phyloP scores from a whole-genome alignment of 768 basidiomycete species.

The Scleroderma citrinum region DNA sequence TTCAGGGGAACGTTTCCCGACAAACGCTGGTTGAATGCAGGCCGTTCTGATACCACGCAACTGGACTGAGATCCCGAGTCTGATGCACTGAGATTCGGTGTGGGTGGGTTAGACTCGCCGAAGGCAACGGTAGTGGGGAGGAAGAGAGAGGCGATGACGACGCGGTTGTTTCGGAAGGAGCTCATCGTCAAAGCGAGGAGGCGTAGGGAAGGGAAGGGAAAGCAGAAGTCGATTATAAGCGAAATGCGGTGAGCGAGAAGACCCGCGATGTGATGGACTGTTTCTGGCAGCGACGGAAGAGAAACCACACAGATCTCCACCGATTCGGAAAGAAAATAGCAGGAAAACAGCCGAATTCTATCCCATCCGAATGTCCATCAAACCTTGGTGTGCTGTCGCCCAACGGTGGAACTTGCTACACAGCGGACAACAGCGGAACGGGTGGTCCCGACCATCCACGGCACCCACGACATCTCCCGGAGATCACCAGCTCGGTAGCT shows the following conservation, averaged over 20 bases:
- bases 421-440: not conserved
- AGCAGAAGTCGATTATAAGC: not conserved
- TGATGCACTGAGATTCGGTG: conserved; percentile 36
- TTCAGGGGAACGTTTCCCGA: conserved; percentile 36
- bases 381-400: not conserved
- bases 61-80: conserved; percentile 7
- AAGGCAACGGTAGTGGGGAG: conserved; percentile 68
- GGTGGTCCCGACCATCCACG: not conserved
- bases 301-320: not conserved
- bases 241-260: not conserved
- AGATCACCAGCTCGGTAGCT: not conserved
- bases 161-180: conserved; percentile 66
- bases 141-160: conserved; percentile 81
- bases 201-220: conserved; percentile 4
- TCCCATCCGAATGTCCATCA: not conserved
- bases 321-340: not conserved
- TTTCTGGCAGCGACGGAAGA: not conserved
- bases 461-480: not conserved
- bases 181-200: conserved; percentile 38
- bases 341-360: not conserved
- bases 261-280: not conserved
- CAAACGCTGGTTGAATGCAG: conserved; percentile 17
- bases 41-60: not conserved
- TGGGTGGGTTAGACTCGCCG: conserved; percentile 46
- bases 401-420: not conserved